A percentile compares a stretch with the other conserved stretches of the same genome.
Conservation (phyloP, 2,329 filamentous ascomycete genomes). For the Thelonectria blattea region DNA sequence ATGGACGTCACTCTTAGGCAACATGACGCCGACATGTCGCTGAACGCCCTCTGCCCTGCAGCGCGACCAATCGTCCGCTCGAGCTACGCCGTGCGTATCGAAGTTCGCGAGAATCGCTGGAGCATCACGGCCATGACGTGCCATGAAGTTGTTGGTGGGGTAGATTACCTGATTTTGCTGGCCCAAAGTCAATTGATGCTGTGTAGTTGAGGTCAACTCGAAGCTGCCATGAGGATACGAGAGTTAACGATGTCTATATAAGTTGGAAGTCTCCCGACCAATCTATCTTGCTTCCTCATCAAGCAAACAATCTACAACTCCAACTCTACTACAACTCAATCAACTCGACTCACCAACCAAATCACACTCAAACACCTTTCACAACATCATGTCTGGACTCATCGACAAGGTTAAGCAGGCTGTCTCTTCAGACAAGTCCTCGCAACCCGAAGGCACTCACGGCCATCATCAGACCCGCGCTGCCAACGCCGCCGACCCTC, state of each 20-base stretch:
- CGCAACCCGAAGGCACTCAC: slow-evolving; percentile 31
- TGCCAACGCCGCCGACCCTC: slow-evolving; percentile 56
- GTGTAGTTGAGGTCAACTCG: background rate
- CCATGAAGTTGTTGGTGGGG: slow-evolving; percentile 29
- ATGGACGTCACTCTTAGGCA: slow-evolving; percentile 34
- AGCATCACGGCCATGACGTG: slow-evolving; percentile 34
- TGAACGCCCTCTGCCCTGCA: slow-evolving; percentile 5
- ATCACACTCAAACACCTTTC: background rate
- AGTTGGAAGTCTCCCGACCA: slow-evolving; percentile 13
- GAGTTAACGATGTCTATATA: slow-evolving; percentile 30
- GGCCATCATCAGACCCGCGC: slow-evolving; percentile 26
- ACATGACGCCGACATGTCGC: slow-evolving; percentile 34
- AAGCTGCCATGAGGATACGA: background rate
- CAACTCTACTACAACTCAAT: background rate
- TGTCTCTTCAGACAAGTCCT: slow-evolving; percentile 51
- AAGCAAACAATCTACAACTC: background rate
- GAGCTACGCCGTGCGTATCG: slow-evolving; percentile 20
- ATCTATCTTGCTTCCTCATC: background rate
- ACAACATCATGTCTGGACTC: slow-evolving; percentile 59
- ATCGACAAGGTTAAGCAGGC: slow-evolving; percentile 67
- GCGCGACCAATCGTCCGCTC: slow-evolving; percentile 7
- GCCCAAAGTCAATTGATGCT: slow-evolving; percentile 1
- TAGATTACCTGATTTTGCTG: slow-evolving; percentile 4
- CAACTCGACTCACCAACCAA: background rate
- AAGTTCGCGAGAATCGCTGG: slow-evolving; percentile 16